These are phyloP conservation scores for Trichoderma lentiforme DNA, from an alignment of 2,329 filamentous ascomycete genomes.

Conservation along the genomic window DNA sequence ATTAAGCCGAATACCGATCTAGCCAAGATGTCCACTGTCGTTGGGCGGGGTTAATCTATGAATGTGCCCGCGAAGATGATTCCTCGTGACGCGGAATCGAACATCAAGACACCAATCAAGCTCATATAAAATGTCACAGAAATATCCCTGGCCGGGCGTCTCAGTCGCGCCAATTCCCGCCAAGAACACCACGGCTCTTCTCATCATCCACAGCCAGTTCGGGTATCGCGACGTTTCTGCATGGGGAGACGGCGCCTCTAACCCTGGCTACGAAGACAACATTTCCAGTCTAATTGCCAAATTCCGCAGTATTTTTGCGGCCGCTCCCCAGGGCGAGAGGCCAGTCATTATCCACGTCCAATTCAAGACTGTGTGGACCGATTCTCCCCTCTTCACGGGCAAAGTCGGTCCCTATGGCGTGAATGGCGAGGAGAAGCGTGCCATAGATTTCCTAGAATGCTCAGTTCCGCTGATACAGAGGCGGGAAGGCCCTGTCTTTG, in stretches of 20 bases:
- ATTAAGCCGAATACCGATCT: background rate
- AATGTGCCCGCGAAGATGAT: background rate
- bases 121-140: background rate
- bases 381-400: conserved; percentile 10
- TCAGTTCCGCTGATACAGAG: conserved; percentile 9
- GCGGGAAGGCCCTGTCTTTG: background rate
- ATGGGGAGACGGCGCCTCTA: conserved; percentile 6
- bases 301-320: conserved; percentile 5
- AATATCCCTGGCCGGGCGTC: background rate
- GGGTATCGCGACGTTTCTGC: conserved; percentile 3
- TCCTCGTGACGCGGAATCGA: background rate
- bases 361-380: conserved; percentile 16
- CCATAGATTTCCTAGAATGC: conserved; percentile 19
- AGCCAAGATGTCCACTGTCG: background rate
- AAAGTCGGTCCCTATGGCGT: conserved; percentile 16
- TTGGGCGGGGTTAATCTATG: background rate
- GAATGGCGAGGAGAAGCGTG: conserved; percentile 17
- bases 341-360: conserved; percentile 19
- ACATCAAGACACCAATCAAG: background rate
- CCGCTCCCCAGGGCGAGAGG: background rate
- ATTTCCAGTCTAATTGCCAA: conserved; percentile 6
- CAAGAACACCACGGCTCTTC: conserved; percentile 16
- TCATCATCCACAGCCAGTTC: conserved; percentile 23
- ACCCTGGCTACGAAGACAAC: conserved; percentile 12
- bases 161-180: background rate